Base-by-base conservation (phyloP, 257 asterid species). In the Thymus mandschuricus region DNA sequence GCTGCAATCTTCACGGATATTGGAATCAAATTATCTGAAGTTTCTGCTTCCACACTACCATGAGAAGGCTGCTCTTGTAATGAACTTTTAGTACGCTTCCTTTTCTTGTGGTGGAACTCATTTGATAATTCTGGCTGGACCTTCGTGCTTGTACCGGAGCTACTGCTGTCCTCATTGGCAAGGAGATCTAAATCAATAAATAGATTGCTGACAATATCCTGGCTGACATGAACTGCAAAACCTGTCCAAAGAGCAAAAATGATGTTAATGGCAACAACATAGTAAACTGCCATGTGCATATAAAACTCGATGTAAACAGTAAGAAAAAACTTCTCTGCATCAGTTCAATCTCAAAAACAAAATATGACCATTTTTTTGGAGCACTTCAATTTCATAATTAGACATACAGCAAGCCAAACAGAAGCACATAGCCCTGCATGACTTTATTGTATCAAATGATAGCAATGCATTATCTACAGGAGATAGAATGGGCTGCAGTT, bases 1-100 rank as follows among this genome's bases (percentile, higher is more conserved):
- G 97, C 97, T 54, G 99, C 96, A 75, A 88, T 82, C 86, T 81
- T 89, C 76, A 89, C 75, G 67, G 90, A 70, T 63, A 85, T 62
- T 68, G 90, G 84, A 63, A 83, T 70, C 74, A 44, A 64, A 77
- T 71, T 73, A 56, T 66, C 76, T 54, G 75, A 70, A 41, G 48
- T 55, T 78, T 78, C 89, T 49, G 68, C 77, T 77, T 82, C 87
- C 57, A 75, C 63, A 71, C 72, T 83, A 73, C 76, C 85, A 28
- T 72, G 69, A 70, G 69, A 78, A 68, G 80, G 73, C 76, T 73
- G 86, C 69, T 81, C 95, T 64, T 69, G 84, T 29, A 59, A 66
- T 27, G 82, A 72, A 55, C 72, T 82, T 68, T 76, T 64, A 71
- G 60, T 77, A 70, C 82, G 96, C 85, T 94, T 94, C 85, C 97